phyloP scores from a whole-genome alignment of 495 filamentous ascomycete species.

The Penicillium argentinense region DNA sequence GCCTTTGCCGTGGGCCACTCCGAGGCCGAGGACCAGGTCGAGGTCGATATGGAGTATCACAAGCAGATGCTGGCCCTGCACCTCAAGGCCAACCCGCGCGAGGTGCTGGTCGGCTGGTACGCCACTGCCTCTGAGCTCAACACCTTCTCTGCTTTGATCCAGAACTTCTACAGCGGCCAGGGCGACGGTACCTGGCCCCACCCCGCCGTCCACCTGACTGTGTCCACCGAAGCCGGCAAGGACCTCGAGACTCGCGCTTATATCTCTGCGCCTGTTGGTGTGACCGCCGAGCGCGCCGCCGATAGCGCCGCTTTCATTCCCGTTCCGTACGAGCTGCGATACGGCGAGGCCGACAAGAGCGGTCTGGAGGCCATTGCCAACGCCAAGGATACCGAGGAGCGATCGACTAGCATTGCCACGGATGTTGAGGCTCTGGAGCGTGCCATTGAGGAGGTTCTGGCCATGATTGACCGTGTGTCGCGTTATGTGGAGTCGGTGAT shows the following conservation, averaged over 20 bases:
- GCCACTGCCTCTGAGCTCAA: slow-evolving; percentile 94
- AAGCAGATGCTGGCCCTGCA: slow-evolving; percentile 97
- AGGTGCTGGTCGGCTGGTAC: slow-evolving; percentile 96
- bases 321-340: slow-evolving; percentile 88
- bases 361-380: slow-evolving; percentile 83
- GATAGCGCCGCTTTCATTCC: slow-evolving; percentile 96
- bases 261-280: slow-evolving; percentile 91
- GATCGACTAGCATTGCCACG: slow-evolving; percentile 67
- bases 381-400: slow-evolving; percentile 75
- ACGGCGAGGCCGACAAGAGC: slow-evolving; percentile 86
- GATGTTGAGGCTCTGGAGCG: slow-evolving; percentile 87
- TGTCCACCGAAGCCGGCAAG: slow-evolving; percentile 80
- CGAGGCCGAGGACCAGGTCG: slow-evolving; percentile 96
- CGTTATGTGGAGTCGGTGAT: slow-evolving; percentile 86
- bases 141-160: slow-evolving; percentile 96
- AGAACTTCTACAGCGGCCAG: slow-evolving; percentile 98
- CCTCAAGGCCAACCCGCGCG: slow-evolving; percentile 88
- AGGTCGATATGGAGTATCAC: slow-evolving; percentile 99
- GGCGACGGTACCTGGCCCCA: slow-evolving; percentile 96
- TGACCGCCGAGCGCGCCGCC: slow-evolving; percentile 88
- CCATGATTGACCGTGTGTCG: slow-evolving; percentile 84
- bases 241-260: slow-evolving; percentile 86
- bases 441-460: slow-evolving; percentile 78
- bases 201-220: slow-evolving; percentile 93
- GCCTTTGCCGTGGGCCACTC: slow-evolving; percentile 98